Base-by-base conservation (phyloP, 2,329 filamentous ascomycete genomes). In the Aureobasidium leucospermi region DNA sequence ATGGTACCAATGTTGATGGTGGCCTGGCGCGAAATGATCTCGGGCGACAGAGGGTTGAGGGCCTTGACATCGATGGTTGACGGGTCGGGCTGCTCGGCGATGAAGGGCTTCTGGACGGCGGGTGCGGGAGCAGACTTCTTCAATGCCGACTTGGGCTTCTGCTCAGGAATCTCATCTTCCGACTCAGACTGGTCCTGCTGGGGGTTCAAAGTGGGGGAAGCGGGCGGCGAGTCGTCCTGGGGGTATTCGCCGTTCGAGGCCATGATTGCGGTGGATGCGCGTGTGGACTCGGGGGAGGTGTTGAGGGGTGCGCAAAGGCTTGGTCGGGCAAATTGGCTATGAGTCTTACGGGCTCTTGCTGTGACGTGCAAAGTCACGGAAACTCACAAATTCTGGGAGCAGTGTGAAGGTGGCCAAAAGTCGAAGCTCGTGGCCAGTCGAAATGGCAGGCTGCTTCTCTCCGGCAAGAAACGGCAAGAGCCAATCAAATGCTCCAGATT, bases 1-100 rank as follows among this genome's bases (percentile, higher is more conserved):
- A 99, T 97, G 63, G 94, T 96, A 65, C 93, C 94, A 69, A 97
- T 96, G 78, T 97, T 97, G 81, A 97, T 96, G 28, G 61, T 59
- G 16, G 58, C 58, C 82, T 99, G 94, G 70, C 94, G 85, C 63
- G 91, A 90, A 72, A 99, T 99, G 73, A 99, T 97, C 75, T 97
- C 93, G 66, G 92, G 91, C 15, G 93, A 95, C 68, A 96, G 80
- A 60, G 94, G 93, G 66, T 82, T 90, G 68, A 99, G 80, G 57
- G 78, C 84, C 66, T 84, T 83, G 69, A 96, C 83, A 71, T 97
- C 90, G 70, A 99, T 83, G 68, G 91, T 87, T 74, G 88, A 85
- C 69, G 94, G 90, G 67, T 99, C 89, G 66, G 94, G 96, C 80
- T 99, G 94, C 67, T 91, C 89, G 68, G 94, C 94, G 61, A 90